Evolutionary conservation across 345 rosid genomes (phyloP), one percentile per base, ranked within the genome.

Genomic region (Brassica incana): DNA sequence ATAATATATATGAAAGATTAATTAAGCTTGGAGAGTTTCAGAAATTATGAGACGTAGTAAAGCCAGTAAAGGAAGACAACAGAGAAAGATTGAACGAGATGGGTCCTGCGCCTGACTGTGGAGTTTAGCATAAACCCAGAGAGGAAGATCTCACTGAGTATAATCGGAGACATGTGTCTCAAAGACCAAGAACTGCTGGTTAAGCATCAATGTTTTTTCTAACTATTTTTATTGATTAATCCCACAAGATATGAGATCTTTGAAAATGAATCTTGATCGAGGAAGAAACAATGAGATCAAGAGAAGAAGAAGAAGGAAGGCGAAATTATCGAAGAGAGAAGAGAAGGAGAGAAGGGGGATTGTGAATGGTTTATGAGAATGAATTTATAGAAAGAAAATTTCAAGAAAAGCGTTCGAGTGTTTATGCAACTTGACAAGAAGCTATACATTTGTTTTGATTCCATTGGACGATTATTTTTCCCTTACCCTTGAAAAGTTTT

Each of bases 41-140:
- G 77, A 69, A 82, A 85, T 84, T 85, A 95, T 86, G 99, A 95
- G 81, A 95, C 99, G 70, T 95, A 95, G 84, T 95, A 95, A 70
- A 95, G 78, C 93, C 94, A 95, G 91, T 95, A 95, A 80, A 95
- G 99, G 87, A 95, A 95, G 82, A 90, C 99, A 75, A 95, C 99
- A 70, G 99, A 95, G 90, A 95, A 93, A 29, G 99, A 95, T 84
- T 95, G 99, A 91, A 95, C 99, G 29, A 95, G 88, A 82, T 91
- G 98, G 84, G 96, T 93, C 88, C 93, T 87, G 90, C 97, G 95
- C 72, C 89, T 82, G 88, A 85, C 85, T 65, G 90, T 83, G 70
- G 97, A 95, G 85, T 91, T 88, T 75, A 87, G 85, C 96, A 95
- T 95, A 86, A 78, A 93, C 85, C 89, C 97, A 56, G 90, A 87